phyloP scores from a whole-genome alignment of 1,284 basidiomycete genomes.

The Stereum hirsutum region DNA sequence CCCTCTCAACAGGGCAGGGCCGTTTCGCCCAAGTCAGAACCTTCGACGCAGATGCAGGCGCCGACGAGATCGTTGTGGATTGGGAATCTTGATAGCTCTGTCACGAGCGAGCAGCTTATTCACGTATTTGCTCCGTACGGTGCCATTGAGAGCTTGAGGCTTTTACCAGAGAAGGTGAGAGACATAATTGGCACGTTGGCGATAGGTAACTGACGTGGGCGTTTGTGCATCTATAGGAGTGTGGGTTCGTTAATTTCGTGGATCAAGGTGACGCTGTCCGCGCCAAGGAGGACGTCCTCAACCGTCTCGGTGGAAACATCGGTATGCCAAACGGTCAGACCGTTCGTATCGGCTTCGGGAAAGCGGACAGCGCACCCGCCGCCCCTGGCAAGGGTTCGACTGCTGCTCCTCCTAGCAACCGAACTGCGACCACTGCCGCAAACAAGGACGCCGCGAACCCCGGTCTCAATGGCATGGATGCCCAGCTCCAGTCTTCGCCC shows the following conservation, averaged over 20 bases:
- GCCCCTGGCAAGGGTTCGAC: conserved; percentile 72
- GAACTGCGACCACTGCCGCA: conserved; percentile 5
- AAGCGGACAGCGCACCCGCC: conserved; percentile 88
- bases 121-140: conserved; percentile 94
- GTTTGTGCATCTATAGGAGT: conserved; percentile 53
- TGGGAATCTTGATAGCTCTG: conserved; percentile 89
- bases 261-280: conserved; percentile 91
- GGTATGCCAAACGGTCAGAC: conserved; percentile 89
- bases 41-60: conserved; percentile 69
- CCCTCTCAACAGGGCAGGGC: conserved; percentile 47
- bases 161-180: conserved; percentile 93
- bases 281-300: conserved; percentile 94
- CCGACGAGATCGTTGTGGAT: conserved; percentile 97
- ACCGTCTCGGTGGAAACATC: conserved; percentile 89
- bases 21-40: conserved; percentile 71
- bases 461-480: conserved; percentile 59
- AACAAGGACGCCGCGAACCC: conserved; percentile 40
- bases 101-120: conserved; percentile 91
- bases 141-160: conserved; percentile 88
- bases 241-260: conserved; percentile 98
- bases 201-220: neutral
- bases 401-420: conserved; percentile 38
- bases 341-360: conserved; percentile 95
- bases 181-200: conserved; percentile 5
- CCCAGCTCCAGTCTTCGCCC: conserved; percentile 78